Conservation (phyloP, 2,329 filamentous ascomycete genomes). For the Fusarium odoratissimum region DNA sequence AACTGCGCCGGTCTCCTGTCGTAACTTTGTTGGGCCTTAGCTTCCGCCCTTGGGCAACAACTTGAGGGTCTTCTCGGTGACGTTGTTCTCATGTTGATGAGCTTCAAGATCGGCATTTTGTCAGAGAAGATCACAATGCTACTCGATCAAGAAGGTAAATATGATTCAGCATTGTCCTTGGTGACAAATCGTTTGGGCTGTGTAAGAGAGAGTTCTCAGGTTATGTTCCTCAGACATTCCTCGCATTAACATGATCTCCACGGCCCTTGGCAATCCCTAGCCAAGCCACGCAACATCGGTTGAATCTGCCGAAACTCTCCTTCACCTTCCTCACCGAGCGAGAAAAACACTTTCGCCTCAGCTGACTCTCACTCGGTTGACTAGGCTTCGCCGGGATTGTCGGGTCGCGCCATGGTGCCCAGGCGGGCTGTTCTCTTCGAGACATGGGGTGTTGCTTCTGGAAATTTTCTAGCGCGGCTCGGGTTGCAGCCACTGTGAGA, state of each 20-base stretch:
- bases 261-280: constrained; percentile 8
- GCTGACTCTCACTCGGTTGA: constrained; percentile 34
- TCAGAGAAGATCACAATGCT: background rate
- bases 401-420: constrained; percentile 8
- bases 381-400: constrained; percentile 21
- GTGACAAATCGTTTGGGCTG: background rate
- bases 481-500: constrained; percentile 19
- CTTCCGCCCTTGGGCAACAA: constrained; percentile 39
- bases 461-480: constrained; percentile 46
- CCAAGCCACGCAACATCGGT: constrained; percentile 14
- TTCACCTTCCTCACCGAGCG: constrained; percentile 14
- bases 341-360: constrained; percentile 37
- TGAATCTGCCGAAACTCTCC: constrained; percentile 12
- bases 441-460: constrained; percentile 36
- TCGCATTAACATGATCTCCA: constrained; percentile 11
- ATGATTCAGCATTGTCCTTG: background rate
- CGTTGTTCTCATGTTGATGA: background rate
- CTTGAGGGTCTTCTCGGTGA: constrained; percentile 10
- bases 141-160: background rate
- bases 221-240: background rate
- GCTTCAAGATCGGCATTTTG: background rate
- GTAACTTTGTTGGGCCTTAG: constrained; percentile 28
- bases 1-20: constrained; percentile 19
- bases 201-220: background rate
- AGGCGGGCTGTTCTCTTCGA: background rate